These are phyloP conservation scores for Syncephalis fuscata DNA, from an alignment of 371 early-diverging fungal species.

Conservation along the genomic window DNA sequence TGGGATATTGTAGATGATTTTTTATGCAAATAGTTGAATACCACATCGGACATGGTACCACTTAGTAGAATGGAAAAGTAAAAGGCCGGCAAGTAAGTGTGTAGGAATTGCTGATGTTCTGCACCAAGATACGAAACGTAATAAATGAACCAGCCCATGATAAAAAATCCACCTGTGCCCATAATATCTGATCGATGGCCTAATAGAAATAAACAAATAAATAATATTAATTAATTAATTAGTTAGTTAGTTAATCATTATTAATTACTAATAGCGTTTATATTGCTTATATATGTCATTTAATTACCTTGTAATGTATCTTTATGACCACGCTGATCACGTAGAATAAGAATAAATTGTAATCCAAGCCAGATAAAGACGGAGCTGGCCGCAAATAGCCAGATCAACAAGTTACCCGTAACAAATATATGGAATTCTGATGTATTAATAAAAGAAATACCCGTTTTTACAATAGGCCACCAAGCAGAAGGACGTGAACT, in stretches of 20 bases:
- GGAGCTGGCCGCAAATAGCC: slow-evolving; percentile 49
- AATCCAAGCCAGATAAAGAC: slow-evolving; percentile 23
- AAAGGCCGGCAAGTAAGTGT: slow-evolving; percentile 86
- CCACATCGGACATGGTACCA: slow-evolving; percentile 47
- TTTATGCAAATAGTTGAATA: slow-evolving; percentile 20
- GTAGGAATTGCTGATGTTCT: slow-evolving; percentile 84
- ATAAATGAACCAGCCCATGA: slow-evolving; percentile 68
- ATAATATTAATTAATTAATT: background rate
- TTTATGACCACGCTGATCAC: slow-evolving; percentile 46
- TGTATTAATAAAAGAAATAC: slow-evolving; percentile 31
- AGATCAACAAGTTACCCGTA: slow-evolving; percentile 80
- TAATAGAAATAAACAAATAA: slow-evolving; percentile 5
- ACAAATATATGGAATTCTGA: slow-evolving; percentile 72
- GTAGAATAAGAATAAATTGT: slow-evolving; percentile 24
- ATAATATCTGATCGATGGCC: slow-evolving; percentile 26
- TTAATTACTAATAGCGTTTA: slow-evolving; percentile 12
- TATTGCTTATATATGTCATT: slow-evolving; percentile 14
- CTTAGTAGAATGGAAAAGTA: slow-evolving; percentile 58
- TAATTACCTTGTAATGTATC: slow-evolving; percentile 29
- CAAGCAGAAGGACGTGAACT: slow-evolving; percentile 9
- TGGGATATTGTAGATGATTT: slow-evolving; percentile 19
- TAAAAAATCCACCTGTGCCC: slow-evolving; percentile 54
- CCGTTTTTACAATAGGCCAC: slow-evolving; percentile 22
- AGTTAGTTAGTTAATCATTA: background rate
- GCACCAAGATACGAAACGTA: slow-evolving; percentile 86